Base-by-base conservation (phyloP, 2,329 filamentous ascomycete genomes). In the Dendrostoma leiphaemia region DNA sequence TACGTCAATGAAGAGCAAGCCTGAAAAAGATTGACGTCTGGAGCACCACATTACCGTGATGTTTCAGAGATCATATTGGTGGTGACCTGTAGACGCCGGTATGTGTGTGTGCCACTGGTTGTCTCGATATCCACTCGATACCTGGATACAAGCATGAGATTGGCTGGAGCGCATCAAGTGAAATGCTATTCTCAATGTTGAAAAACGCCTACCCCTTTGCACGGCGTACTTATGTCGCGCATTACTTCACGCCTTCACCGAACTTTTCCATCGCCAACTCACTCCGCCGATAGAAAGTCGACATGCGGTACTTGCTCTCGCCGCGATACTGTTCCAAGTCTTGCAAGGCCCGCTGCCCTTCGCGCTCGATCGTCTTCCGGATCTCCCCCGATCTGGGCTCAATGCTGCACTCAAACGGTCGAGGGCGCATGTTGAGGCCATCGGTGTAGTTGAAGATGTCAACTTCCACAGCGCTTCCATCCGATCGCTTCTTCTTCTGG, bases 361-460 rank as follows among this genome's bases (percentile, higher is more conserved):
- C 81, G 1, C 74, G 68, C 50, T 80, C 69, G 41, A 84, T 79
- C 0, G 80, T 75, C 51, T 71, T 66, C 3, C 67, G 67, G 49
- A 83, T 79, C 54, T 74, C 72, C 15, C 74, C 70, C 12, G 65
- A 76, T 28, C 81, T 69, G 12, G 80, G 77, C 32, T 67, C 72
- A 57, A 84, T 81, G 50, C 71, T 74, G 52, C 81, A 83, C 52
- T 73, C 66, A 61, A 84, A 84, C 0, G 77, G 76, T 57, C 75
- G 72, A 3, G 81, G 81, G 2, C 81, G 73, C 79, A 81, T 82
- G 58, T 84, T 84, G 23, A 83, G 67, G 2, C 81, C 81, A 58
- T 84, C 81, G 1, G 76, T 81, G 58, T 79, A 80, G 53, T 76
- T 69, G 58, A 82, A 81, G 37, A 84, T 83, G 56, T 84, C 80